Percentiles rank a stretch among this genome's conserved stretches.
These are phyloP conservation scores for Hypoxylon sp. DNA, from an alignment of 2,329 filamentous ascomycete species.

Conservation along the genomic window DNA sequence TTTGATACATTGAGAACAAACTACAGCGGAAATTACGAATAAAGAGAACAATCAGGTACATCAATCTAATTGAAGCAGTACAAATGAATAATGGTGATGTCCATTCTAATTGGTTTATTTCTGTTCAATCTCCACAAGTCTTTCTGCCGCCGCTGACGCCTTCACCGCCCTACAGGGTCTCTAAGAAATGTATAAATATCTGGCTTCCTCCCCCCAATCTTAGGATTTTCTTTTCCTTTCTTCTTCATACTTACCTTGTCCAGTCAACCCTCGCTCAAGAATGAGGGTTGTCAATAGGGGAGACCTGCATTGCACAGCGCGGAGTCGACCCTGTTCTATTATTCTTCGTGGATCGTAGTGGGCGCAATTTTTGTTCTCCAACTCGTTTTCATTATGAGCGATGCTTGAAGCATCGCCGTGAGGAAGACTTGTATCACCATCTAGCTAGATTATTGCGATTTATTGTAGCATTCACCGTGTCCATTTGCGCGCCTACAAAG, in stretches of 20 bases:
- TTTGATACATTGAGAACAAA: too few relatives aligned
- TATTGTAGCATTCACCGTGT: too few relatives aligned
- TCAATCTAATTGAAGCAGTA: too few relatives aligned
- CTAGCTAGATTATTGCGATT: too few relatives aligned
- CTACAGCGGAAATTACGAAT: too few relatives aligned
- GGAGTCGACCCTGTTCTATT: constrained; percentile 54
- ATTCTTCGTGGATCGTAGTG: constrained; percentile 46
- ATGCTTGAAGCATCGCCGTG: constrained; percentile 45
- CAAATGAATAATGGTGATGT: too few relatives aligned
- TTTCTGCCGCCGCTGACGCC: not conserved
- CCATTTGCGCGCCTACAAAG: too few relatives aligned
- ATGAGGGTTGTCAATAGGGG: constrained; percentile 41
- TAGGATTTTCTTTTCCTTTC: constrained; percentile 32
- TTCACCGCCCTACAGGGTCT: not conserved
- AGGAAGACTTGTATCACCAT: too few relatives aligned
- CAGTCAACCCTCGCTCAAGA: constrained; percentile 42
- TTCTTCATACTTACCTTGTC: constrained; percentile 51
- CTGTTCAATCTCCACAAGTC: too few relatives aligned
- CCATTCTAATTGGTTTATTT: too few relatives aligned
- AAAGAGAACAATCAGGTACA: too few relatives aligned
- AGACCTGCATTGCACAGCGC: constrained; percentile 67
- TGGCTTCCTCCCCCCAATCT: constrained; percentile 13
- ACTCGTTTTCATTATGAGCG: constrained; percentile 50
- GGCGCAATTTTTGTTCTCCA: constrained; percentile 49
- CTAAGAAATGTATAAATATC: constrained; percentile 19